Percentiles rank a stretch among this genome's conserved stretches.
Evolutionary conservation across 2,329 filamentous ascomycete genomes (phyloP).

Genomic region (Ophiostoma ulmi): DNA sequence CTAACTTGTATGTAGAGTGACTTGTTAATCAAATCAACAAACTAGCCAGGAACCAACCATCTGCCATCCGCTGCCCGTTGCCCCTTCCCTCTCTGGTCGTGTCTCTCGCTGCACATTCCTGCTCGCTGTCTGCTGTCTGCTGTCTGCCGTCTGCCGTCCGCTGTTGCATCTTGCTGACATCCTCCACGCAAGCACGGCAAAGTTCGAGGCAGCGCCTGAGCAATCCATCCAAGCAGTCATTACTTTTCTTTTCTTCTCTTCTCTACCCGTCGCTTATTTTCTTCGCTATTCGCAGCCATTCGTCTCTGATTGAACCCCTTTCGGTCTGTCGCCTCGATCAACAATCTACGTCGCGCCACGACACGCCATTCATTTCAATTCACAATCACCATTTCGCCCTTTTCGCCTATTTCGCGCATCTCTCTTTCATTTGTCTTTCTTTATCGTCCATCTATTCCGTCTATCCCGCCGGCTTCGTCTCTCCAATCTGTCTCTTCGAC

Average conservation of each 20-base stretch:
- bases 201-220: slow-evolving; percentile 12
- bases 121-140: background rate
- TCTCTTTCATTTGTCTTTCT: background rate
- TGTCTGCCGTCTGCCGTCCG: slow-evolving; percentile 6
- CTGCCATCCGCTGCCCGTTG: slow-evolving; percentile 10
- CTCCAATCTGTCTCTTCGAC: background rate
- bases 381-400: background rate
- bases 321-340: background rate
- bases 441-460: background rate
- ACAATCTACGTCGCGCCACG: background rate
- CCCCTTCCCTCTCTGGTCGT: slow-evolving; percentile 17
- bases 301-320: background rate
- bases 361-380: slow-evolving; percentile 5
- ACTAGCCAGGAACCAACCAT: slow-evolving; percentile 7
- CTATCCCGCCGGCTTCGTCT: too few species aligned
- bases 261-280: background rate
- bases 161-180: background rate
- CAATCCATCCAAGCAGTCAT: background rate
- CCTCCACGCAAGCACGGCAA: slow-evolving; percentile 5
- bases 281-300: background rate
- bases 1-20: slow-evolving; percentile 18
- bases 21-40: slow-evolving; percentile 21
- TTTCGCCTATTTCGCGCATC: background rate
- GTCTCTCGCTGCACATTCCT: background rate
- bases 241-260: background rate